Percentiles rank a stretch among this genome's conserved stretches.
Conservation (phyloP, 352 stramenopile genomes). For the Pythium chondricola region DNA sequence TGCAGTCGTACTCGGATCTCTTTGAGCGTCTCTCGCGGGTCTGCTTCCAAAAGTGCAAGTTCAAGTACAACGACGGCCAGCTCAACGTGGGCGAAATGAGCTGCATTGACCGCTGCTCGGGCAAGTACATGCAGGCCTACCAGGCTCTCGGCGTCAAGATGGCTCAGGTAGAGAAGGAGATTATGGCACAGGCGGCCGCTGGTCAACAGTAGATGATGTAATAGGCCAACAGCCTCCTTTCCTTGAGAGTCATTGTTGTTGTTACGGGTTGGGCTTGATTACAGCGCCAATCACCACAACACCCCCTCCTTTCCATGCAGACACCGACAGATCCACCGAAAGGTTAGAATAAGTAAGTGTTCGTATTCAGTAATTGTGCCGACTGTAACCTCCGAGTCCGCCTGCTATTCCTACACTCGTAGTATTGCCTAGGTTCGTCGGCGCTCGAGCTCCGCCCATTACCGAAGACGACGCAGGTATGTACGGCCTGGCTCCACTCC, state of each 20-base stretch:
- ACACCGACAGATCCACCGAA: no score
- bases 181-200: constrained; percentile 65
- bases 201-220: constrained; percentile 21
- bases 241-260: no score
- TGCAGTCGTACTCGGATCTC: constrained; percentile 87
- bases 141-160: constrained; percentile 93
- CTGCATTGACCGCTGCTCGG: constrained; percentile 96
- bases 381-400: constrained; percentile 53
- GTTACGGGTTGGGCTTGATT: no score
- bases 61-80: constrained; percentile 95
- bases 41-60: constrained; percentile 94
- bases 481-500: constrained; percentile 46
- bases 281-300: no score
- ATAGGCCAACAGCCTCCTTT: no score
- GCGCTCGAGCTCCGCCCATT: constrained; percentile 6
- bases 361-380: constrained; percentile 71
- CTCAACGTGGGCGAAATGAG: constrained; percentile 97
- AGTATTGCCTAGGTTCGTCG: constrained; percentile 22
- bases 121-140: constrained; percentile 97
- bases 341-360: no score
- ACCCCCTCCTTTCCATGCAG: no score
- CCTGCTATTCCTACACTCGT: constrained; percentile 44
- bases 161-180: constrained; percentile 93
- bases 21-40: constrained; percentile 88
- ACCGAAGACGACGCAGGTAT: constrained; percentile 23